Percentiles rank a stretch among this genome's conserved stretches.
Evolutionary conservation across 2,329 filamentous ascomycete genomes (phyloP).

Genomic region (Pestalotiopsis sp.): DNA sequence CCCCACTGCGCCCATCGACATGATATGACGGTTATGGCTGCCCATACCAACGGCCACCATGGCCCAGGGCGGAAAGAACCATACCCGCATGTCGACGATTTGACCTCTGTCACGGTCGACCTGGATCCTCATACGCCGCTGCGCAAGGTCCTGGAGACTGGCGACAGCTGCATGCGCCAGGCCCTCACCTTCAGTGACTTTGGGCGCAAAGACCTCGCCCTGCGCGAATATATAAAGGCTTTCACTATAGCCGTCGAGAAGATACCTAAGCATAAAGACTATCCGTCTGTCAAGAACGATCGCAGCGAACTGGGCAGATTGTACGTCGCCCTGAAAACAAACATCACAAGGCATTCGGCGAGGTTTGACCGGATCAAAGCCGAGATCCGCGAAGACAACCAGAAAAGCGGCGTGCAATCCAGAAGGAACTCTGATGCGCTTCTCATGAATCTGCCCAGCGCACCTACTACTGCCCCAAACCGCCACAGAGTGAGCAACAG

Average conservation of each 20-base stretch:
- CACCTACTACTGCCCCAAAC: conserved; percentile 19
- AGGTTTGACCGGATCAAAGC: conserved; percentile 61
- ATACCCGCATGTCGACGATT: conserved; percentile 57
- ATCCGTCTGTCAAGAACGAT: conserved; percentile 62
- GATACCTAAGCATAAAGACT: conserved; percentile 78
- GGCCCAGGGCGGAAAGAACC: conserved; percentile 34
- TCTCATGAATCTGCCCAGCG: conserved; percentile 21
- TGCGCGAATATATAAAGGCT: conserved; percentile 82
- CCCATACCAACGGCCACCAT: conserved; percentile 17
- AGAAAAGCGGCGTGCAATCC: conserved; percentile 60
- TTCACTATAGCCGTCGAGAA: conserved; percentile 77
- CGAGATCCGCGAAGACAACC: conserved; percentile 65
- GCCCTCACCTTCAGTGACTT: conserved; percentile 67
- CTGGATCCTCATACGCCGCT: conserved; percentile 53
- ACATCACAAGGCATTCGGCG: conserved; percentile 48
- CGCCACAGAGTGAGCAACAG: conserved; percentile 8
- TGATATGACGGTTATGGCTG: conserved; percentile 18
- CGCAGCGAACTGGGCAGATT: conserved; percentile 48
- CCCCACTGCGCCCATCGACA: neutral
- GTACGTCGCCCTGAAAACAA: conserved; percentile 53
- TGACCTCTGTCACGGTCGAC: conserved; percentile 48
- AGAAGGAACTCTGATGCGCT: conserved; percentile 22
- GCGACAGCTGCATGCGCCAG: conserved; percentile 56
- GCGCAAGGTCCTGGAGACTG: conserved; percentile 54
- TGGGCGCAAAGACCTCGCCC: conserved; percentile 71